Percentiles rank a stretch among this genome's conserved stretches.
phyloP scores from a whole-genome alignment of 257 asterid genomes.

The Plantago major region DNA sequence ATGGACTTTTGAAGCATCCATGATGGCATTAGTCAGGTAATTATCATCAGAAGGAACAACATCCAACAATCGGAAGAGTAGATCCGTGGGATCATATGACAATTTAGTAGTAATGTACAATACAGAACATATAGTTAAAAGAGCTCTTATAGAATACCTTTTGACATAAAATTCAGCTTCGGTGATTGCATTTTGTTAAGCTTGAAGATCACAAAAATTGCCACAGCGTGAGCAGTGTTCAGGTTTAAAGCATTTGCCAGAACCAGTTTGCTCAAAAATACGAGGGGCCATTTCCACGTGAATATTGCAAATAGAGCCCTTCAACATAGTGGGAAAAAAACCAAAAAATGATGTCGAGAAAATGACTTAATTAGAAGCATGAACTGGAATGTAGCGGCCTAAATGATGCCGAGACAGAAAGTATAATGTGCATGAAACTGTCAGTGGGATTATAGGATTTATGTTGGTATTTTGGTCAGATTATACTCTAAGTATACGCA shows the following conservation, averaged over 20 bases:
- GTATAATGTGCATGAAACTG: too few species aligned
- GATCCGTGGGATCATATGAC: slow-evolving; percentile 10
- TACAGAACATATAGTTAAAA: slow-evolving; percentile 14
- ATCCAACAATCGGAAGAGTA: slow-evolving; percentile 58
- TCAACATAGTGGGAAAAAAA: slow-evolving; percentile 16
- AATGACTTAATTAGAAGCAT: too few species aligned
- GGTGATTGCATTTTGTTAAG: slow-evolving; percentile 35
- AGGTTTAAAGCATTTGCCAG: slow-evolving; percentile 34
- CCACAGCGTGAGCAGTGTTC: slow-evolving; percentile 65
- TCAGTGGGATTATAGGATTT: too few species aligned
- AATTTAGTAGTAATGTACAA: background rate
- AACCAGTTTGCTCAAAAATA: slow-evolving; percentile 35
- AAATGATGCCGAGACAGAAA: too few species aligned
- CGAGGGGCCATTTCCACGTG: slow-evolving; percentile 36
- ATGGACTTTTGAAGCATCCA: slow-evolving; percentile 41
- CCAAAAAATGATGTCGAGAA: too few species aligned
- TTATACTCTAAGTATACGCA: too few species aligned
- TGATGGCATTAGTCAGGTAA: slow-evolving; percentile 25
- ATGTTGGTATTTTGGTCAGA: too few species aligned
- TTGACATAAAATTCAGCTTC: slow-evolving; percentile 40
- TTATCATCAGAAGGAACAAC: slow-evolving; percentile 43
- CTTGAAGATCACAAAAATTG: slow-evolving; percentile 51
- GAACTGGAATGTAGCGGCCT: too few species aligned
- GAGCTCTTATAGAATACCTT: slow-evolving; percentile 42
- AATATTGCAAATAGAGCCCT: slow-evolving; percentile 33